phyloP scores from a whole-genome alignment of 108 stramenopile species.

The Pseudonitzschia pungens region DNA sequence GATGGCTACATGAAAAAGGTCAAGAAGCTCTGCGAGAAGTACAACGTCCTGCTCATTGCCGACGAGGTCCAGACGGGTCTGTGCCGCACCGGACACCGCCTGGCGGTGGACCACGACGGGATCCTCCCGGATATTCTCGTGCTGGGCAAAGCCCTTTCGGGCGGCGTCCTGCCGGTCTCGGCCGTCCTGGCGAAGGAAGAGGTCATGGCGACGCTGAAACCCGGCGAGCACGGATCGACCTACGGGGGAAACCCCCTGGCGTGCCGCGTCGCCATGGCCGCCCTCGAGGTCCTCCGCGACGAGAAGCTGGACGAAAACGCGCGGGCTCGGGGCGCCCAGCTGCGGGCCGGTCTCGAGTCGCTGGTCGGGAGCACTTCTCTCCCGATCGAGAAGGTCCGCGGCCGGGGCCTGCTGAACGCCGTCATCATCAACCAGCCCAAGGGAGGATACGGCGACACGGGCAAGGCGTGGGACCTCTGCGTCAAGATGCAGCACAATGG shows the following conservation, averaged over 20 bases:
- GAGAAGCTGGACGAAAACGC: conserved; percentile 92
- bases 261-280: conserved; percentile 96
- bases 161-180: conserved; percentile 96
- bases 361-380: conserved; percentile 63
- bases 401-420: conserved; percentile 95
- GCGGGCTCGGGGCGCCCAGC: conserved; percentile 83
- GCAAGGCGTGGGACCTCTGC: conserved; percentile 93
- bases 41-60: conserved; percentile 96
- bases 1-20: conserved; percentile 95
- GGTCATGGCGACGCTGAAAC: conserved; percentile 96
- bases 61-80: conserved; percentile 99
- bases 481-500: conserved; percentile 89
- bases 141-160: conserved; percentile 95
- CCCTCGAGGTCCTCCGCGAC: conserved; percentile 92
- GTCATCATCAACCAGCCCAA: conserved; percentile 94
- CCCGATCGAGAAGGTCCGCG: conserved; percentile 83
- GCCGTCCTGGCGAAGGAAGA: conserved; percentile 95
- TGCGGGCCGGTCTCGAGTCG: conserved; percentile 70
- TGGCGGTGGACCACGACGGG: conserved; percentile 91
- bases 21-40: conserved; percentile 86
- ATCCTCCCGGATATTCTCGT: conserved; percentile 96
- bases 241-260: conserved; percentile 99
- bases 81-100: conserved; percentile 90
- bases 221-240: conserved; percentile 99
- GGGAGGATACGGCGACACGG: conserved; percentile 82